Conservation (phyloP, 345 rosid species). For the Reutealis trisperma region DNA sequence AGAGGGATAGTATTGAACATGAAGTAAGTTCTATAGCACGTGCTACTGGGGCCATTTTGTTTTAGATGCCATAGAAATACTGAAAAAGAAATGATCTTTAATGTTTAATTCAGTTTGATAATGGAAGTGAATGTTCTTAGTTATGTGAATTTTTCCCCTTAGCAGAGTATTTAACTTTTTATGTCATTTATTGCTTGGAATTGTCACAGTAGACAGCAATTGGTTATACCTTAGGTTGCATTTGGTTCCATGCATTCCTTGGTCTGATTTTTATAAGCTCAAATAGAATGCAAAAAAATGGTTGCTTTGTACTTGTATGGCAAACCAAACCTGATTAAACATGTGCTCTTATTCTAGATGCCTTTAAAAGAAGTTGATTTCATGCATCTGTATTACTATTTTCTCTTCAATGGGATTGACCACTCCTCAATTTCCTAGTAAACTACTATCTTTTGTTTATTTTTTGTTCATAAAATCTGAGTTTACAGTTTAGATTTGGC, state of each 20-base stretch:
- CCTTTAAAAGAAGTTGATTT: not conserved
- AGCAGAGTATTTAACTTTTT: not conserved
- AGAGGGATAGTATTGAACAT: constrained; percentile 57
- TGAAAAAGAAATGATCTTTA: not conserved
- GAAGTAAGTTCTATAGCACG: constrained; percentile 55
- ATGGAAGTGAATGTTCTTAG: not conserved
- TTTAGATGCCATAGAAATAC: not conserved
- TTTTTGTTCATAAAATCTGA: not conserved
- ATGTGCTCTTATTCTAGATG: not conserved
- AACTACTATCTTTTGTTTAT: not conserved
- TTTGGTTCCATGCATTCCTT: not conserved
- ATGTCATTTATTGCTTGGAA: not conserved
- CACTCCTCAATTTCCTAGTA: not conserved
- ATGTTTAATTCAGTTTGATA: not conserved
- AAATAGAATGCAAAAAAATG: not conserved
- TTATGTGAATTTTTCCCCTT: not conserved
- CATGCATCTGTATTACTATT: not conserved
- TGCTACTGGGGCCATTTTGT: not conserved
- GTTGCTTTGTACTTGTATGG: not conserved
- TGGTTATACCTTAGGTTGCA: not conserved
- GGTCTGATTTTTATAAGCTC: not conserved
- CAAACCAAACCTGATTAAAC: not conserved
- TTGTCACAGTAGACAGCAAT: not conserved
- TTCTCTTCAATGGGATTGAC: constrained; percentile 1
- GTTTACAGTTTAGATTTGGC: not conserved